phyloP scores from a whole-genome alignment of 2,329 filamentous ascomycete genomes.

The Metarhizium robertsii region DNA sequence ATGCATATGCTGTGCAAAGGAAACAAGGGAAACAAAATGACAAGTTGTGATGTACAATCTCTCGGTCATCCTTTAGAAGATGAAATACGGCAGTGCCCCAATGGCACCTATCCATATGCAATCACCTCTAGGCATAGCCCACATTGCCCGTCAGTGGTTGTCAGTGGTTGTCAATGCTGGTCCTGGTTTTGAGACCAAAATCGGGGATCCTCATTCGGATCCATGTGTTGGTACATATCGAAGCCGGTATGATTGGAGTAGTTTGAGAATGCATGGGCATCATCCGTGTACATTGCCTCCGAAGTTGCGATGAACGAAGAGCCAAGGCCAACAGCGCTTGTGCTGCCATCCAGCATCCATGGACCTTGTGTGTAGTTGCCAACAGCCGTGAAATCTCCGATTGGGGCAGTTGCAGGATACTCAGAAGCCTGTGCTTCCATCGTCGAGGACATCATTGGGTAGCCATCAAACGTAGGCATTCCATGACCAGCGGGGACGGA shows the following conservation, averaged over 20 bases:
- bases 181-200: background rate
- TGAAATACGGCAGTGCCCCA: background rate
- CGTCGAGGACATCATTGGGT: background rate
- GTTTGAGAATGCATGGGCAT: background rate
- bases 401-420: background rate
- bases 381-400: background rate
- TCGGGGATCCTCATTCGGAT: background rate
- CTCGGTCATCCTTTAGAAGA: background rate
- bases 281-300: background rate
- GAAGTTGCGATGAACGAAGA: background rate
- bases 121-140: background rate
- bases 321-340: background rate
- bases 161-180: background rate
- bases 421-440: background rate
- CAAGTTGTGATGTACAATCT: background rate
- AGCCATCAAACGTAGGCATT: background rate
- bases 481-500: background rate
- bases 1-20: background rate
- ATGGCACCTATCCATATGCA: background rate
- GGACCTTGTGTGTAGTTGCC: background rate
- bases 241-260: background rate
- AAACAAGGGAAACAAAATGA: background rate
- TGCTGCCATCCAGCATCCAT: background rate
- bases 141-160: background rate
- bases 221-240: constrained; percentile 1